Base-by-base conservation (phyloP, 257 asterid genomes). In the Penstemon davidsonii region DNA sequence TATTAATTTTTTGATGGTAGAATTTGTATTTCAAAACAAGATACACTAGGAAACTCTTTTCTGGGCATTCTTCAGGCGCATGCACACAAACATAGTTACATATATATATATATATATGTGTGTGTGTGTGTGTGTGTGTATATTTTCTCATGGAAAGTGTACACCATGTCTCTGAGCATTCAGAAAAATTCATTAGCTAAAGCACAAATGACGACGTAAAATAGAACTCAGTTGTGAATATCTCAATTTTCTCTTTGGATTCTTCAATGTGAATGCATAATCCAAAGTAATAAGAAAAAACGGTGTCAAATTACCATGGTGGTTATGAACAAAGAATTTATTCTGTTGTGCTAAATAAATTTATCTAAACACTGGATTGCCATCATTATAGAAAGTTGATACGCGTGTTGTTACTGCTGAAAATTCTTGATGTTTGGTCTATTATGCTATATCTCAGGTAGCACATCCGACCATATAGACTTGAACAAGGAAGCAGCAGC, bases 401-500 rank as follows among this genome's bases (percentile, higher is more conserved):
- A 53, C 39, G 52, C 42, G 12, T 54, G 13, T 62, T 40, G 54
- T 46, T 45, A 13, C 45, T 44, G 46, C 45, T 46, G 7, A 11
- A 3, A 45, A 9, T 33, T 47, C 50, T 58, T 79, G 55, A 11
- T 58, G 25, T 62, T 43, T 58, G 25, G 46, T 53, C 37, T 43
- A 12, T 25, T 40, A 4, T 60, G 37, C 38, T 11, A 59, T 61
- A 25, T 77, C 53, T 58, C 90, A 82, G 97, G 87, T 50, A 79
- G 76, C 68, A 55, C 75, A 25, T 72, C 81, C 13, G 83, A 70
- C 49, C 73, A 45, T 46, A 49, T 84, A 7, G 95, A 92, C 88
- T 74, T 89, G 40, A 92, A 92, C 73, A 73, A 81, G 54, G 87
- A 84, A 84, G 98, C 96, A n/a, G 96, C 74, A 66, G 85, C 76